Base-by-base conservation (phyloP, 768 basidiomycete genomes). In the Mycena belliarum region DNA sequence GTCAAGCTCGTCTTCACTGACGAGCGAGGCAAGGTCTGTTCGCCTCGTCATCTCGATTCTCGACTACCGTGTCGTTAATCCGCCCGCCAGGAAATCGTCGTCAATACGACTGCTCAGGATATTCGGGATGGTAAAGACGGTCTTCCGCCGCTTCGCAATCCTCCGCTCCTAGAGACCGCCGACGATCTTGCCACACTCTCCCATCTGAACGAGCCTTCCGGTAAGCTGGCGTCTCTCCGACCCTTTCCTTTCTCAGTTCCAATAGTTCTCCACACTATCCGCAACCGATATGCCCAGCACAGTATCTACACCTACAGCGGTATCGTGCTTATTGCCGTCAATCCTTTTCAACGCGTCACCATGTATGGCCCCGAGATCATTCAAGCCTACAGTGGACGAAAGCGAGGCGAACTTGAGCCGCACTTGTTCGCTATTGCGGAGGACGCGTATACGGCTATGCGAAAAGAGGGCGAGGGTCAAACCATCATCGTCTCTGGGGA, bases 401-500 rank as follows among this genome's bases (percentile, higher is more conserved):
- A 85, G 68, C 88, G 95, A 72, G 96, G 96, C 38, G 97, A 98
- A 59, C 80, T 98, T 33, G 97, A 98, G 68, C 97, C 97, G 2
- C 97, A 99, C 77, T 72, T 99, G 62, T 99, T 98, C 73, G 97
- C 97, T 21, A 99, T 99, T 65, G 97, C 97, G 11, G 97, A 99
- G 74, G 97, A 98, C 78, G 97, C 97, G 59, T 93, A 98, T 71
- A 95, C 95, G 14, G 92, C 93, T 53, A 98, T 98, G 97, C 84
- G 92, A 61, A 88, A 89, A 71, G 89, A 98, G 66, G 84, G 91
- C 59, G 86, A 88, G 75, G 95, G 98, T 60, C 97, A 99, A 75
- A 99, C 97, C 6, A 98, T 99, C 69, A 97, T 99, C 63, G 97
- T 99, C 59, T 94, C 91, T 32, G 97, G 97, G 65, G 97, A 99